A percentile compares a stretch with the other conserved stretches of the same genome.
phyloP scores from a whole-genome alignment of 2,329 filamentous ascomycete species.

The Emericellopsis cladophorae region DNA sequence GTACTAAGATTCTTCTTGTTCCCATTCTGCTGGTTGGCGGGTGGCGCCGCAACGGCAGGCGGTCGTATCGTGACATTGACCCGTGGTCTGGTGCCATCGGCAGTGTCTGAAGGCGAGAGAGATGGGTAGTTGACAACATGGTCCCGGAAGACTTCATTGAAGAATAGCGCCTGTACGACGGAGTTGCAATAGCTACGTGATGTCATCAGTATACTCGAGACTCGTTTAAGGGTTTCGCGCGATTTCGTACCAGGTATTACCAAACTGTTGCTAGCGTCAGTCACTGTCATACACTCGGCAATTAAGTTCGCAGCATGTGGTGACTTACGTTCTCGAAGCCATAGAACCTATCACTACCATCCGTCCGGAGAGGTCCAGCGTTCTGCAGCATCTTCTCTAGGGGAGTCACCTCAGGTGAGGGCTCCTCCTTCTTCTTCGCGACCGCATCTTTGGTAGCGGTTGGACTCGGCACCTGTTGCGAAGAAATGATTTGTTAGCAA shows the following conservation, averaged over 20 bases:
- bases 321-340: constrained; percentile 87
- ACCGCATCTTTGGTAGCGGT: constrained; percentile 28
- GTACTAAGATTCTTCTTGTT: constrained; percentile 40
- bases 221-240: constrained; percentile 2
- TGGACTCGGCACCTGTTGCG: constrained; percentile 27
- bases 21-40: constrained; percentile 15
- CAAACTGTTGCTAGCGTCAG: constrained; percentile 51
- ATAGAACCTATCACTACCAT: constrained; percentile 97
- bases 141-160: constrained; percentile 87
- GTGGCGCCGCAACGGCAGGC: constrained; percentile 30
- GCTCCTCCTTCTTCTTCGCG: constrained; percentile 46
- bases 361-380: constrained; percentile 65
- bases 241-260: constrained; percentile 76
- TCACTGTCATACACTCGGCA: background rate
- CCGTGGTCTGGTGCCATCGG: constrained; percentile 44
- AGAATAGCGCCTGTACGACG: constrained; percentile 93
- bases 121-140: constrained; percentile 85
- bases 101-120: constrained; percentile 54
- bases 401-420: constrained; percentile 45
- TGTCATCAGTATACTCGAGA: constrained; percentile 9
- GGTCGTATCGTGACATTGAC: constrained; percentile 50
- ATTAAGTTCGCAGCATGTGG: background rate
- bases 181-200: constrained; percentile 84
- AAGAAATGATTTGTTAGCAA: constrained; percentile 19
- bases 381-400: constrained; percentile 67